A percentile compares a stretch with the other conserved stretches of the same genome.
Conservation (phyloP, 202 grass and related monocot genomes). For the Zizania palustris region DNA sequence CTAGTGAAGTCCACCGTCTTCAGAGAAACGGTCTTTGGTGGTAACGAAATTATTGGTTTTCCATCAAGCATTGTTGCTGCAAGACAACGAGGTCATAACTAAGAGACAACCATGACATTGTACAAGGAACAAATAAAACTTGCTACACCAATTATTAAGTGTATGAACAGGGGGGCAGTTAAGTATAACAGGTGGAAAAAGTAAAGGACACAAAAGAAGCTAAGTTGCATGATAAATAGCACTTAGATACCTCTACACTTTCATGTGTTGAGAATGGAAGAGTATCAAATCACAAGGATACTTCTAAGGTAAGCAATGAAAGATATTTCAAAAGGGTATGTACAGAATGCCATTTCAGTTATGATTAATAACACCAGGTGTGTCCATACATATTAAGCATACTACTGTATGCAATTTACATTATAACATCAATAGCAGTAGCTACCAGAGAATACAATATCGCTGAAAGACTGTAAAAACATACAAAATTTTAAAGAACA, state of each 20-base stretch:
- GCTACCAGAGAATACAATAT: background rate
- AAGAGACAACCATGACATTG: background rate
- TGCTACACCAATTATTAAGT: constrained; percentile 9
- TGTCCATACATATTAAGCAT: background rate
- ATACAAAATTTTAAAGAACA: background rate
- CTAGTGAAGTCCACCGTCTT: constrained; percentile 77
- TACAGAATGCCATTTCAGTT: constrained; percentile 1
- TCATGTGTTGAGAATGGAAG: background rate
- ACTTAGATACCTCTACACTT: background rate
- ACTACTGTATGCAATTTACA: background rate
- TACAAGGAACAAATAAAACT: background rate
- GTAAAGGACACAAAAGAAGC: background rate
- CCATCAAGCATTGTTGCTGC: constrained; percentile 84
- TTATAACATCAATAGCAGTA: background rate
- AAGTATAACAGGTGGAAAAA: background rate
- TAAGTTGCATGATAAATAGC: constrained; percentile 1
- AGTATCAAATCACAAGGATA: constrained; percentile 27
- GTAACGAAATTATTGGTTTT: constrained; percentile 85
- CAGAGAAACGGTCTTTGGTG: constrained; percentile 79
- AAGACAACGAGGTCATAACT: constrained; percentile 33
- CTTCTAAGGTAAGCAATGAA: background rate
- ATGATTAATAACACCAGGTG: background rate
- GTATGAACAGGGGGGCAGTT: background rate
- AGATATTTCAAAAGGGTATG: background rate
- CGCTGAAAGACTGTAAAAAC: background rate